Evolutionary conservation across 805 yeast species (phyloP).

Genomic region (Metahyphopichia silvanorum): DNA sequence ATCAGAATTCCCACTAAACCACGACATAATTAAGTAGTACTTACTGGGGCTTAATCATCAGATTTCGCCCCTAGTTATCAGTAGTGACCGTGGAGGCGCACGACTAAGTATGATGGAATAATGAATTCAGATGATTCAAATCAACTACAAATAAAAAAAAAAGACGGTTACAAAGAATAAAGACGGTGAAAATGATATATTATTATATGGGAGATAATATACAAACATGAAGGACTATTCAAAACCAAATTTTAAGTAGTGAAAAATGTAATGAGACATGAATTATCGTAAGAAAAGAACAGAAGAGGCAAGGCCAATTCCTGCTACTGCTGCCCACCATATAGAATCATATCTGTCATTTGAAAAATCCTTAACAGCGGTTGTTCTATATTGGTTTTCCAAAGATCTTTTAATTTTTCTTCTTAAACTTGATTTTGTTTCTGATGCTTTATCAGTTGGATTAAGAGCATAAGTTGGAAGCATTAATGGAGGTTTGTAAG

Average conservation of each 20-base stretch:
- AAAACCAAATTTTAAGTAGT: no score
- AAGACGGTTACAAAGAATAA: no score
- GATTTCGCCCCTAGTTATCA: no score
- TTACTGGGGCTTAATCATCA: no score
- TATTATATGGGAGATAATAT: not conserved
- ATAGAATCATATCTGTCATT: constrained; percentile 37
- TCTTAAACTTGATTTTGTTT: constrained; percentile 30
- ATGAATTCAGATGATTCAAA: no score
- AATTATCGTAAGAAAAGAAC: constrained; percentile 26
- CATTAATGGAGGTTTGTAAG: constrained; percentile 94
- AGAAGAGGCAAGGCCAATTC: constrained; percentile 39
- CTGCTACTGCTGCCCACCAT: constrained; percentile 57
- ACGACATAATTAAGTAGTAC: constrained; percentile 43
- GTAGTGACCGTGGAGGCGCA: no score
- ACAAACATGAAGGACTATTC: no score
- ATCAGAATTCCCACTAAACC: constrained; percentile 43
- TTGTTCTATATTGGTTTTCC: constrained; percentile 78
- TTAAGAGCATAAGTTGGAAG: constrained; percentile 88
- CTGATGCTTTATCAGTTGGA: constrained; percentile 59
- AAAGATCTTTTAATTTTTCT: constrained; percentile 64
- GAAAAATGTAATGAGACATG: no score
- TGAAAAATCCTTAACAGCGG: constrained; percentile 52
- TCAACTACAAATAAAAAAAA: no score
- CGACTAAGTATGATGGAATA: no score
- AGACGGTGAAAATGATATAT: not conserved